phyloP scores from a whole-genome alignment of 176 grass and related monocot genomes.

The Rhynchospora breviuscula region DNA sequence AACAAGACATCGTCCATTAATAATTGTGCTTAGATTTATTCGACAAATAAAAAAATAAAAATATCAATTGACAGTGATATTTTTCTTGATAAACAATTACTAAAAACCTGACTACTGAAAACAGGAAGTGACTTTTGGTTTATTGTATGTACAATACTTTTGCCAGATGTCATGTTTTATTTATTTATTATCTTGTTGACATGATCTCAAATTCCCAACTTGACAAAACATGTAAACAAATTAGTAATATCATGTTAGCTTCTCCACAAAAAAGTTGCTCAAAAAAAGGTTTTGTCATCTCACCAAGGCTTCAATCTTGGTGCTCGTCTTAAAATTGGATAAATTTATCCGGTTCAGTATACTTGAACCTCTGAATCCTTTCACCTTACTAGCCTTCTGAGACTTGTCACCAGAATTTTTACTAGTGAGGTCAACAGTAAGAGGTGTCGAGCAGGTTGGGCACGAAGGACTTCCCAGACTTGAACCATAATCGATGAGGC shows the following conservation, averaged over 20 bases:
- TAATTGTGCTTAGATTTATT: background rate
- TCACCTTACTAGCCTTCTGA: conserved; percentile 27
- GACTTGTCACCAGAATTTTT: conserved; percentile 32
- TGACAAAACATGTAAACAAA: background rate
- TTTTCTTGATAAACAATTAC: no score
- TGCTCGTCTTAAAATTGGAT: conserved; percentile 69
- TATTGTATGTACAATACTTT: no score
- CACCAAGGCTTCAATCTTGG: conserved; percentile 98
- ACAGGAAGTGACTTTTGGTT: no score
- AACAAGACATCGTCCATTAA: background rate
- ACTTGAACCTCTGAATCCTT: conserved; percentile 60
- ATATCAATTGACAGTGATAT: no score
- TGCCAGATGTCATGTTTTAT: no score
- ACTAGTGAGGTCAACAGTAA: conserved; percentile 71
- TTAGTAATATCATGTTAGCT: background rate
- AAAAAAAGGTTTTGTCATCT: conserved; percentile 19
- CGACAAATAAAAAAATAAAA: no score
- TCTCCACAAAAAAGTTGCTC: background rate
- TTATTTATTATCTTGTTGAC: no score
- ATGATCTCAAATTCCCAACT: no score
- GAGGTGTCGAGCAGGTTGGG: conserved; percentile 67
- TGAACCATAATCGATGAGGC: conserved; percentile 72
- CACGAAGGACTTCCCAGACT: conserved; percentile 60
- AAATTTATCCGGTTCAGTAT: conserved; percentile 71
- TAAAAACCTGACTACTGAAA: no score